A percentile compares a stretch with the other conserved stretches of the same genome.
These are phyloP conservation scores for Blastobotrys apis DNA, from an alignment of 1,139 yeast species.

Conservation along the genomic window DNA sequence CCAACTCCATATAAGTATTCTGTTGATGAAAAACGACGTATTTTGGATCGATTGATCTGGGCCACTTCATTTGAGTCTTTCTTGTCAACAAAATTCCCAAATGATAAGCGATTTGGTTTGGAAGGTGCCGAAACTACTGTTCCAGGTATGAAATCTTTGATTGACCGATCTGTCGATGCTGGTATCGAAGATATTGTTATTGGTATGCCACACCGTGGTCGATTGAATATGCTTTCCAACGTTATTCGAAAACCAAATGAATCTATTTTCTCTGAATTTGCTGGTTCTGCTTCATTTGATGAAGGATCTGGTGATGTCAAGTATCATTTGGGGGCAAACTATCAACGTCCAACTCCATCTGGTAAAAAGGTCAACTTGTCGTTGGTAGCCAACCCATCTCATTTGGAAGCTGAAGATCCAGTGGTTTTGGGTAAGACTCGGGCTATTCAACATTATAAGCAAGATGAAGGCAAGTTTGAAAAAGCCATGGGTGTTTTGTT, in stretches of 20 bases:
- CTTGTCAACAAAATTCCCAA: conserved; percentile 92
- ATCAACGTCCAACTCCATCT: conserved; percentile 96
- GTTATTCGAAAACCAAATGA: conserved; percentile 98
- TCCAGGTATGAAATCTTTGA: conserved; percentile 94
- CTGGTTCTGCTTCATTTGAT: conserved; percentile 78
- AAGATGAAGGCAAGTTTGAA: conserved; percentile 73
- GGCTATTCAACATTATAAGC: conserved; percentile 89
- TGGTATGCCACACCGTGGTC: conserved; percentile 99
- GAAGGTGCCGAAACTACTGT: conserved; percentile 97
- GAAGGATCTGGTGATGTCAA: conserved; percentile 98
- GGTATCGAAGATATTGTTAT: conserved; percentile 96
- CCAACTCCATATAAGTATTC: conserved; percentile 83
- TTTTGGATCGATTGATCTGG: conserved; percentile 95
- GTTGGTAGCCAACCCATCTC: conserved; percentile 97
- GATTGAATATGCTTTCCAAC: conserved; percentile 94
- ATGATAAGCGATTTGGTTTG: conserved; percentile 96
- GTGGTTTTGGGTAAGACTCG: conserved; percentile 97
- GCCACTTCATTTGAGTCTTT: conserved; percentile 89
- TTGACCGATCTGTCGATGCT: conserved; percentile 86
- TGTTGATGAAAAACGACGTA: conserved; percentile 90
- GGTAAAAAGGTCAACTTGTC: conserved; percentile 96
- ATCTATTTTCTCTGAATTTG: conserved; percentile 92
- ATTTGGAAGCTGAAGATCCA: conserved; percentile 98
- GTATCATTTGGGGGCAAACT: conserved; percentile 99
- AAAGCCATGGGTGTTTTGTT: conserved; percentile 89